Evolutionary conservation across 129 eudicot genomes (phyloP).

Genomic region (Escallonia herrerae): DNA sequence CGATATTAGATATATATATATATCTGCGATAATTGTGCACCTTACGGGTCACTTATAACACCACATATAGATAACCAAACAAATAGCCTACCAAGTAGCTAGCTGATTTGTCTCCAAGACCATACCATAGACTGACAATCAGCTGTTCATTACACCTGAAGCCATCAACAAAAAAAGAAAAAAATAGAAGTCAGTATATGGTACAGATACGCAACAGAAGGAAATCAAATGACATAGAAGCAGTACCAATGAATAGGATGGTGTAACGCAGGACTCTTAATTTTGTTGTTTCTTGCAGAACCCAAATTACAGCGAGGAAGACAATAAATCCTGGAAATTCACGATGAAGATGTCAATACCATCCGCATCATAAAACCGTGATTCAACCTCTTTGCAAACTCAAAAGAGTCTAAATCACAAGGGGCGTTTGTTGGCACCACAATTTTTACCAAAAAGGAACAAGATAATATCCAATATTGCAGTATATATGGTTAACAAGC

Average conservation of each 20-base stretch:
- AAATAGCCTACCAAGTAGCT: not conserved
- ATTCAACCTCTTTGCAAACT: too few relatives aligned
- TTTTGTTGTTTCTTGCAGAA: conserved; percentile 59
- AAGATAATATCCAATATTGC: too few relatives aligned
- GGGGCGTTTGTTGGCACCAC: too few relatives aligned
- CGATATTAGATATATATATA: conserved; percentile 86
- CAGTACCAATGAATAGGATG: conserved; percentile 47
- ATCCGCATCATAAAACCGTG: conserved; percentile 7
- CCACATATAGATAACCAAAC: not conserved
- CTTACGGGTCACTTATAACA: not conserved
- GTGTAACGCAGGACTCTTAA: conserved; percentile 51
- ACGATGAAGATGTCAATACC: conserved; percentile 10
- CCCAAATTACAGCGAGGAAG: conserved; percentile 51
- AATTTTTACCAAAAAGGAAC: too few relatives aligned
- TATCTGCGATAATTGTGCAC: conserved; percentile 47
- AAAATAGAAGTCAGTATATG: not conserved
- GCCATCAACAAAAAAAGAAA: not conserved
- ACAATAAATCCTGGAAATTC: conserved; percentile 40
- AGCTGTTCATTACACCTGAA: conserved; percentile 98
- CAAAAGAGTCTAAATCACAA: too few relatives aligned
- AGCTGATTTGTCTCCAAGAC: not conserved
- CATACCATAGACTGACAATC: conserved; percentile 92
- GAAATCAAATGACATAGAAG: not conserved
- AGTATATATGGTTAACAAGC: too few relatives aligned
- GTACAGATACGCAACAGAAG: not conserved